These are phyloP conservation scores for Trichoderma citrinoviride DNA, from an alignment of 2,329 filamentous ascomycete genomes.

Conservation along the genomic window DNA sequence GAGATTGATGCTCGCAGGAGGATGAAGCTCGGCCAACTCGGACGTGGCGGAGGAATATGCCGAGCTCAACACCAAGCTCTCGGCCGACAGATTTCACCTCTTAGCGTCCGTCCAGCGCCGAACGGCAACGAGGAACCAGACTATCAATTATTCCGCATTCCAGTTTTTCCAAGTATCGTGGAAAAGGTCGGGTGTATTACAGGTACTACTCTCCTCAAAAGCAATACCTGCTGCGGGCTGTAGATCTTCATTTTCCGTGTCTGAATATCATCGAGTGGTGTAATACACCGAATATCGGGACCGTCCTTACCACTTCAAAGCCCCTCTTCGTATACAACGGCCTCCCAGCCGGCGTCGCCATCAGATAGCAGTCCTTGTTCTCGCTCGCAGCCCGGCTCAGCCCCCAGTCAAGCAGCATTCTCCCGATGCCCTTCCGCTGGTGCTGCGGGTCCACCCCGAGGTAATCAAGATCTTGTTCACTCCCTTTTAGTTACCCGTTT, in stretches of 20 bases:
- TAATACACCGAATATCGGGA: conserved; percentile 21
- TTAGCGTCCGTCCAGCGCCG: not conserved
- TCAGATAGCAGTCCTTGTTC: conserved; percentile 21
- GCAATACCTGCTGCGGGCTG: not conserved
- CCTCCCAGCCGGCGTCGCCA: conserved; percentile 22
- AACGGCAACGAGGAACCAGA: not conserved
- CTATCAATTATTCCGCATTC: not conserved
- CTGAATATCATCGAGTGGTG: conserved; percentile 22
- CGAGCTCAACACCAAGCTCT: not conserved
- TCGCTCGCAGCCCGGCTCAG: conserved; percentile 19
- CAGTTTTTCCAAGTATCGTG: not conserved
- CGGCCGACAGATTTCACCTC: not conserved
- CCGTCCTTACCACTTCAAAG: conserved; percentile 14
- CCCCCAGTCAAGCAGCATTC: conserved; percentile 24
- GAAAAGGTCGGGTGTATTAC: not conserved
- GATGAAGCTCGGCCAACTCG: not conserved
- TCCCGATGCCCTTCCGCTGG: conserved; percentile 25
- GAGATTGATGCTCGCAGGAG: not conserved
- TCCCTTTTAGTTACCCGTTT: not conserved
- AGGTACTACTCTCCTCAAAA: no score
- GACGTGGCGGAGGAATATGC: not conserved
- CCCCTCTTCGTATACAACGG: conserved; percentile 19
- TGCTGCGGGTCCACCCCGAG: conserved; percentile 24
- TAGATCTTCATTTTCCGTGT: not conserved
- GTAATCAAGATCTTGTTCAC: conserved; percentile 24